Conservation (phyloP, 768 basidiomycete genomes). For the Lactifluus pinguis region DNA sequence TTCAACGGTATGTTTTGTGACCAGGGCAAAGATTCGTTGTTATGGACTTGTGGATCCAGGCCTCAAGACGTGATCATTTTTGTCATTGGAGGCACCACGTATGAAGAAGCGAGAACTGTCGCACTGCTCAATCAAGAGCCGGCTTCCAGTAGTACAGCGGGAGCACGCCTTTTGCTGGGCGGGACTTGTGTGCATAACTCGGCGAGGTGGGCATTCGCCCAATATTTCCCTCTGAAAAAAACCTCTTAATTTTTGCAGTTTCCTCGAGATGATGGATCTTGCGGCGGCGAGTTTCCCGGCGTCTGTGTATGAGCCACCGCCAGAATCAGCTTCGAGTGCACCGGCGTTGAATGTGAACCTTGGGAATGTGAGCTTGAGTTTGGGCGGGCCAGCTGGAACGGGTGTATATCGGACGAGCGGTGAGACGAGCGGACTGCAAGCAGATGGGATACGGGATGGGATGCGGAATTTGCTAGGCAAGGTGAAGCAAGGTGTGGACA, state of each 20-base stretch:
- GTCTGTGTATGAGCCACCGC: constrained; percentile 66
- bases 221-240: background rate
- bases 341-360: constrained; percentile 87
- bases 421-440: constrained; percentile 60
- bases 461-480: constrained; percentile 81
- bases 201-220: constrained; percentile 49
- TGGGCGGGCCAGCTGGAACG: constrained; percentile 79
- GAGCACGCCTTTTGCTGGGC: constrained; percentile 76
- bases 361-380: constrained; percentile 83
- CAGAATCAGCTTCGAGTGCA: constrained; percentile 60
- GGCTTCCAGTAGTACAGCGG: constrained; percentile 43
- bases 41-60: constrained; percentile 33
- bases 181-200: constrained; percentile 96
- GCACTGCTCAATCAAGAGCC: constrained; percentile 82
- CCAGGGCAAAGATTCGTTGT: background rate
- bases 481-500: constrained; percentile 78
- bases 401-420: constrained; percentile 80
- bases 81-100: constrained; percentile 93
- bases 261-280: constrained; percentile 79
- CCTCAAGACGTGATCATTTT: constrained; percentile 96
- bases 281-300: constrained; percentile 54
- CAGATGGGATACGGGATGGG: constrained; percentile 85
- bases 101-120: constrained; percentile 85
- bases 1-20: constrained; percentile 52
- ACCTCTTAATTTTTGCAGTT: constrained; percentile 36